Conservation (phyloP, 192 early-diverging fungal genomes). For the Haplosporangium gracile region DNA sequence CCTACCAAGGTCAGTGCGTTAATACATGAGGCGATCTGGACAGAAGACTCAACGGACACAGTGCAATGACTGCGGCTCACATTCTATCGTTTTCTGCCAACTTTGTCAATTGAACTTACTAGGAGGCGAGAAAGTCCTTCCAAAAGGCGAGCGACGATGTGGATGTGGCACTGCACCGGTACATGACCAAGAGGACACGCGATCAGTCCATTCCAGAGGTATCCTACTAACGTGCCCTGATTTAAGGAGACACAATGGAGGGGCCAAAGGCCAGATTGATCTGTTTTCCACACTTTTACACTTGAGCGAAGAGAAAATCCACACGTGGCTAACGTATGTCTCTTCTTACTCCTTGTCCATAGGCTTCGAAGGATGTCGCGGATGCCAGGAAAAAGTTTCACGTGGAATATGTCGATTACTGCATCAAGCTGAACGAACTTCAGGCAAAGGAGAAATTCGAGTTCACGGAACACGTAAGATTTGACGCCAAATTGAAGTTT, state of each 20-base stretch:
- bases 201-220: slow-evolving; percentile 71
- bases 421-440: slow-evolving; percentile 78
- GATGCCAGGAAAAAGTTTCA: slow-evolving; percentile 74
- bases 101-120: not conserved
- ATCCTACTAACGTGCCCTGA: slow-evolving; percentile 42
- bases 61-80: not conserved
- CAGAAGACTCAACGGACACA: not conserved
- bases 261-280: not conserved
- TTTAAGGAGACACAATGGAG: slow-evolving; percentile 18
- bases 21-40: not conserved
- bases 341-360: slow-evolving; percentile 2
- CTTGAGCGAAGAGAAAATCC: not conserved
- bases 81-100: not conserved
- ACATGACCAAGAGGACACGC: slow-evolving; percentile 72
- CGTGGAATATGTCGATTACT: slow-evolving; percentile 72
- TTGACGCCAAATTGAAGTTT: not conserved
- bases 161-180: slow-evolving; percentile 68
- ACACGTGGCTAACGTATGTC: not conserved
- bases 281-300: too few relatives aligned
- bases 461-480: slow-evolving; percentile 73
- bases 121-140: slow-evolving; percentile 72
- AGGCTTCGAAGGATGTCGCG: slow-evolving; percentile 70
- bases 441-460: slow-evolving; percentile 83
- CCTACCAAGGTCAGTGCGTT: slow-evolving; percentile 65
- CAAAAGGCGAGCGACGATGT: slow-evolving; percentile 73